Percentiles rank a stretch among this genome's conserved stretches.
Conservation (phyloP, 345 rosid genomes). For the Eucalyptus polyanthemos region DNA sequence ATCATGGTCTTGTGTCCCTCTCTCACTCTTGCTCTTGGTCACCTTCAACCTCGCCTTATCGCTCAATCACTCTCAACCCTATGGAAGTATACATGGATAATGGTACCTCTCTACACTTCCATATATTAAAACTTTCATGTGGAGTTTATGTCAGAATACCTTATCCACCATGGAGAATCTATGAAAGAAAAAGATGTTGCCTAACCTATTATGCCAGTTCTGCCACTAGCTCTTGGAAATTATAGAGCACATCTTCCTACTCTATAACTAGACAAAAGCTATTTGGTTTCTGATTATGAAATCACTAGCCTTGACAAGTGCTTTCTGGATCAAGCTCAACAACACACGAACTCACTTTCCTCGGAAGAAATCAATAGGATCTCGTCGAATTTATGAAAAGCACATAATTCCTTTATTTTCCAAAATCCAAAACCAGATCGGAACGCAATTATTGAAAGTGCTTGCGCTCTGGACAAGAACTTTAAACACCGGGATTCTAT, state of each 20-base stretch:
- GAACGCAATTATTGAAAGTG: background rate
- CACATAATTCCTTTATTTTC: background rate
- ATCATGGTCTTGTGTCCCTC: accelerated
- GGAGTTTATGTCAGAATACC: background rate
- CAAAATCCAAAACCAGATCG: background rate
- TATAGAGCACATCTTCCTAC: too few relatives aligned
- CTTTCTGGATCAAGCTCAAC: background rate
- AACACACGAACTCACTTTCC: background rate
- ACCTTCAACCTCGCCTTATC: too few relatives aligned
- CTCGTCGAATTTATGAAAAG: background rate
- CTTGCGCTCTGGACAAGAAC: background rate
- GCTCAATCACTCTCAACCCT: too few relatives aligned
- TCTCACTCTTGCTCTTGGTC: accelerated
- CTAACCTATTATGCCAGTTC: background rate
- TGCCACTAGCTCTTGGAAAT: background rate
- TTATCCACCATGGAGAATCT: background rate
- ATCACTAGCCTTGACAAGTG: background rate
- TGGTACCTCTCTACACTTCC: too few relatives aligned
- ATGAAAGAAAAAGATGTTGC: background rate
- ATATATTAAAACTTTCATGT: background rate
- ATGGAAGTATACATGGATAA: too few relatives aligned
- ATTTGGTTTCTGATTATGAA: background rate
- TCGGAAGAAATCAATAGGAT: background rate
- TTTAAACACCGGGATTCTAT: background rate
- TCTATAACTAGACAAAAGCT: background rate